phyloP scores from a whole-genome alignment of 768 basidiomycete species.

The Cytidiella melzeri region DNA sequence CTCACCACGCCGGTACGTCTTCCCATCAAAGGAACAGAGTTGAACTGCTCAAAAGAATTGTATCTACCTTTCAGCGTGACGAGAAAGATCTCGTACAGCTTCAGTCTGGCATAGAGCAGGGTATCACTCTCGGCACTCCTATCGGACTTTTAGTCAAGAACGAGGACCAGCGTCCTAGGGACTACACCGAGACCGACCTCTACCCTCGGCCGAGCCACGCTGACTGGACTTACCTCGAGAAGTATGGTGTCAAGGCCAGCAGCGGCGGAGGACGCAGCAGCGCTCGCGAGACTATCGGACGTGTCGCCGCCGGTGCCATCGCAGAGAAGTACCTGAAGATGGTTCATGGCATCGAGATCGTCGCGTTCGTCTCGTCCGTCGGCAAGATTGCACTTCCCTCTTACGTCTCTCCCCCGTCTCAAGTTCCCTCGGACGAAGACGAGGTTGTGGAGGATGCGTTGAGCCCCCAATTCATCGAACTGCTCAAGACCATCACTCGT shows the following conservation, averaged over 20 bases:
- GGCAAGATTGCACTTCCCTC: slow-evolving; percentile 85
- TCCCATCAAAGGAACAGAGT: neutral
- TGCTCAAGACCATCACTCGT: slow-evolving; percentile 76
- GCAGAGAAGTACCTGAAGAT: slow-evolving; percentile 91
- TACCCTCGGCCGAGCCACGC: slow-evolving; percentile 98
- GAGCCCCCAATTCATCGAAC: slow-evolving; percentile 73
- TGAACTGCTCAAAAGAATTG: neutral
- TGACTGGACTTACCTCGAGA: slow-evolving; percentile 96
- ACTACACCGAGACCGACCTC: slow-evolving; percentile 96
- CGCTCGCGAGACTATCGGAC: slow-evolving; percentile 95
- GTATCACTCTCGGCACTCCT: slow-evolving; percentile 94
- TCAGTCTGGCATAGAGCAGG: slow-evolving; percentile 91
- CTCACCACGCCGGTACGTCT: slow-evolving; percentile 87
- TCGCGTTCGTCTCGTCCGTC: slow-evolving; percentile 95
- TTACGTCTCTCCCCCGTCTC: slow-evolving; percentile 34
- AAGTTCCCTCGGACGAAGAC: slow-evolving; percentile 41
- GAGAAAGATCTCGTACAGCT: slow-evolving; percentile 93
- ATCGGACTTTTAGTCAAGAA: slow-evolving; percentile 96
- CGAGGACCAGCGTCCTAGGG: slow-evolving; percentile 96
- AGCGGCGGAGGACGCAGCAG: slow-evolving; percentile 93
- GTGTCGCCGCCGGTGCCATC: slow-evolving; percentile 97
- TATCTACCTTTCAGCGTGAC: slow-evolving; percentile 35
- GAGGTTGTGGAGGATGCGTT: slow-evolving; percentile 63
- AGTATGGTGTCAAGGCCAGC: slow-evolving; percentile 96
- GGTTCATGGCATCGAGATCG: slow-evolving; percentile 87